Evolutionary conservation across 73 alveolate genomes (phyloP).

Genomic region (Paramecium octaurelia): DNA sequence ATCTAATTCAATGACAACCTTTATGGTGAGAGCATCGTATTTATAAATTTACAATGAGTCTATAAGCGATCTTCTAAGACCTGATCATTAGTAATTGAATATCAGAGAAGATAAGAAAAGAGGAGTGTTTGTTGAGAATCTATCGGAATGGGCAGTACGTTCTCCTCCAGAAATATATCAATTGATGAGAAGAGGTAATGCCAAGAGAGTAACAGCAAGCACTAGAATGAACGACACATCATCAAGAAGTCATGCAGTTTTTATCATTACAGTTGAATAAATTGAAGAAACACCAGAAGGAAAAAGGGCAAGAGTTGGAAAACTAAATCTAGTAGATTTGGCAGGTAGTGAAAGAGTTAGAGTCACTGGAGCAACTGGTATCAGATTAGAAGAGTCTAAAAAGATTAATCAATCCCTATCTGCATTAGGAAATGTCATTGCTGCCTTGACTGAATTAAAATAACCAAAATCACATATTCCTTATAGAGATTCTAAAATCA

Average conservation of each 20-base stretch:
- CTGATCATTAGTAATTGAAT: conserved; percentile 55
- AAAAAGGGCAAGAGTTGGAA: conserved; percentile 73
- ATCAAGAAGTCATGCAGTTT: conserved; percentile 94
- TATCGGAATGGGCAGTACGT: conserved; percentile 96
- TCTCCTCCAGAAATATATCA: conserved; percentile 89
- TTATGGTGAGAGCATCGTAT: conserved; percentile 83
- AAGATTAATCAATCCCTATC: conserved; percentile 80
- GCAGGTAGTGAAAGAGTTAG: conserved; percentile 90
- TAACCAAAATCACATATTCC: conserved; percentile 80
- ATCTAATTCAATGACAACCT: conserved; percentile 68
- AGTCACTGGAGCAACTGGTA: conserved; percentile 79
- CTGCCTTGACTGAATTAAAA: conserved; percentile 74
- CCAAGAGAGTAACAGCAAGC: conserved; percentile 84
- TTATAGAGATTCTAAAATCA: conserved; percentile 85
- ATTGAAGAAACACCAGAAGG: conserved; percentile 54
- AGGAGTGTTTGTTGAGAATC: conserved; percentile 96
- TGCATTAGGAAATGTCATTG: conserved; percentile 86
- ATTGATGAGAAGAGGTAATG: conserved; percentile 90
- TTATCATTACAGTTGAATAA: conserved; percentile 92
- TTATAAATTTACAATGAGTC: conserved; percentile 90
- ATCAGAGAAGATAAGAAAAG: conserved; percentile 95
- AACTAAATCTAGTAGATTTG: conserved; percentile 81
- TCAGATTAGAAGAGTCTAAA: conserved; percentile 78
- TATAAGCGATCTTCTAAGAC: conserved; percentile 70
- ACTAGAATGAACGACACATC: conserved; percentile 97